phyloP scores from a whole-genome alignment of 306 rosid genomes.

The Hippophae rhamnoides region DNA sequence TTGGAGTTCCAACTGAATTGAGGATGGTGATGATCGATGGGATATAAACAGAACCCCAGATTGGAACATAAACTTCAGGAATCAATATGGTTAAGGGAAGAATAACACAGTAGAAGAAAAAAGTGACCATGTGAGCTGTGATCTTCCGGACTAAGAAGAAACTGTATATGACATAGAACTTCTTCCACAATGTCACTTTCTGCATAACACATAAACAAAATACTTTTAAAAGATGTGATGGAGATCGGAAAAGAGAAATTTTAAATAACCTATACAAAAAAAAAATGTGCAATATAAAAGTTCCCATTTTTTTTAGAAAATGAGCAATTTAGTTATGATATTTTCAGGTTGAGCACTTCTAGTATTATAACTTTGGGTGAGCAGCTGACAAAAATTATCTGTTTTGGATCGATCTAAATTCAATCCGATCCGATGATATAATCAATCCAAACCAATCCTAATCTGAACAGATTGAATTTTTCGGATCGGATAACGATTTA shows the following conservation, averaged over 20 bases:
- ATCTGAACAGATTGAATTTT: too few relatives aligned
- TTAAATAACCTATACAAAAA: not conserved
- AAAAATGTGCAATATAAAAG: too few relatives aligned
- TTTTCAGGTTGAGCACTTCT: too few relatives aligned
- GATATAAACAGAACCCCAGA: conserved; percentile 63
- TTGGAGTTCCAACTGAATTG: conserved; percentile 64
- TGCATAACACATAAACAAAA: conserved; percentile 14
- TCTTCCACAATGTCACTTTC: conserved; percentile 62
- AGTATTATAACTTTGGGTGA: too few relatives aligned
- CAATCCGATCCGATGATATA: too few relatives aligned
- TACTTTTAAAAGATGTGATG: not conserved
- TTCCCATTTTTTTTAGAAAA: too few relatives aligned
- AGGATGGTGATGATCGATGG: conserved; percentile 59
- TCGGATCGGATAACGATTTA: too few relatives aligned
- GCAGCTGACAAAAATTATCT: too few relatives aligned
- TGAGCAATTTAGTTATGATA: too few relatives aligned
- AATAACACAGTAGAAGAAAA: conserved; percentile 53
- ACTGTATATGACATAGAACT: conserved; percentile 57
- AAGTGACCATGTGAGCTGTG: conserved; percentile 56
- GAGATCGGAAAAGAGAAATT: not conserved
- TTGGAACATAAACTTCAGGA: conserved; percentile 62
- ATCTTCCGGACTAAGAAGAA: conserved; percentile 62
- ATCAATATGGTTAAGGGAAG: conserved; percentile 55
- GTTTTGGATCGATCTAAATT: too few relatives aligned
- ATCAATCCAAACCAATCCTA: too few relatives aligned